Conservation (phyloP, 495 filamentous ascomycete species). For the Aspergillus kassunensis region DNA sequence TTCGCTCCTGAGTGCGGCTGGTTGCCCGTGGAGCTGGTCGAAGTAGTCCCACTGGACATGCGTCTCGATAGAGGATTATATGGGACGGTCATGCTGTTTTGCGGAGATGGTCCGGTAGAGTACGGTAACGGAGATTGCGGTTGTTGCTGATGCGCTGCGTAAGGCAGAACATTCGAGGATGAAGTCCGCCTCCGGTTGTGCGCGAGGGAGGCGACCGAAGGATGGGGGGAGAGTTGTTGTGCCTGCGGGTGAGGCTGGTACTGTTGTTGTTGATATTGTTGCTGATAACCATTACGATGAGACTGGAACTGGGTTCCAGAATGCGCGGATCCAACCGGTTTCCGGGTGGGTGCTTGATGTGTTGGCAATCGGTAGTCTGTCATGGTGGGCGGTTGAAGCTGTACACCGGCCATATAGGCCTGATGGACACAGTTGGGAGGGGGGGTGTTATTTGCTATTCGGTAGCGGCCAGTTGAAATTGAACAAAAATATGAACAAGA, state of each 20-base stretch:
- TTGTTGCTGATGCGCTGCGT: slow-evolving; percentile 26
- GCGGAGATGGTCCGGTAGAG: slow-evolving; percentile 22
- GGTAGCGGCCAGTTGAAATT: not conserved
- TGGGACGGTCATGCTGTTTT: slow-evolving; percentile 31
- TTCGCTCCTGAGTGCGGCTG: slow-evolving; percentile 30
- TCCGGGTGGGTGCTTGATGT: slow-evolving; percentile 35
- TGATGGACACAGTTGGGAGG: not conserved
- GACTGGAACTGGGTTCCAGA: slow-evolving; percentile 31
- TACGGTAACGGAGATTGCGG: slow-evolving; percentile 23
- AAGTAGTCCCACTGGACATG: slow-evolving; percentile 71
- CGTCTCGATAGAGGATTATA: slow-evolving; percentile 51
- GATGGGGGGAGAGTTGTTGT: slow-evolving; percentile 29
- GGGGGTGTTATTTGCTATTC: slow-evolving; percentile 2
- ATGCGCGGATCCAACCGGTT: slow-evolving; percentile 28
- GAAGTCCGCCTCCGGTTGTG: slow-evolving; percentile 57
- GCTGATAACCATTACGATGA: slow-evolving; percentile 37
- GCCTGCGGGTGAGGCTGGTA: slow-evolving; percentile 5
- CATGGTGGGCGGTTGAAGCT: slow-evolving; percentile 34
- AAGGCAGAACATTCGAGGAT: slow-evolving; percentile 56
- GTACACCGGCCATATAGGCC: slow-evolving; percentile 28
- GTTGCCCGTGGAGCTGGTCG: slow-evolving; percentile 55
- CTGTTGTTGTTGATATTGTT: slow-evolving; percentile 24
- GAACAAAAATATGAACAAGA: not conserved
- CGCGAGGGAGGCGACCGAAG: slow-evolving; percentile 26
- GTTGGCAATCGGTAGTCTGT: slow-evolving; percentile 42